Base-by-base conservation (phyloP, 176 grass and related monocot genomes). In the Zoysia pacifica region DNA sequence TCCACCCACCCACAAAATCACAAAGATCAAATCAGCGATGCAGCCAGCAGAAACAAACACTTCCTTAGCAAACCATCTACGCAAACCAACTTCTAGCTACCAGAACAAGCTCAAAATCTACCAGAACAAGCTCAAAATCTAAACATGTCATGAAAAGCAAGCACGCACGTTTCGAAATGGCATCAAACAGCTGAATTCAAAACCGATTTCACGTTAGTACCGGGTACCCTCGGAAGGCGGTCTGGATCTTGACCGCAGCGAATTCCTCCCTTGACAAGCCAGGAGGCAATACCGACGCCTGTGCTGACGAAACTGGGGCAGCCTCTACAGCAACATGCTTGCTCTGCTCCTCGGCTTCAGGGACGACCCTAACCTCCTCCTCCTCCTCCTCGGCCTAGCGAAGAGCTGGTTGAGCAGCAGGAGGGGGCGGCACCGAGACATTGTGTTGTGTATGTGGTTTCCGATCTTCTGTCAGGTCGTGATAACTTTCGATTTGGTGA, bases 171-270 rank as follows among this genome's bases (percentile, higher is more conserved):
- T 41, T 74, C 64, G 41, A 88, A 65, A 82, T 65, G 60, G 59
- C 68, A 83, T 7, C 62, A 59, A 73, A 72, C 55, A 41, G 35
- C 11, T 42, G 73, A 45, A 70, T 88, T 77, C 14, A 77, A 48
- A 65, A 70, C 4, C n/a, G 52, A 40, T 45, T 69, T 72, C 69
- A 73, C 65, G 84, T 94, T 95, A 28, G 28, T 28, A 99, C 96
- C 96, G 95, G 77, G 73, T 99, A 93, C 55, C 93, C 96, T 43
- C 96, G 84, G 74, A 99, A 95, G 70, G 96, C 86, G 9, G 96
- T 93, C 76, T 99, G 96, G 82, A 99, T 99, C 86, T 93, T 99
- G 87, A 91, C 84, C 74, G 93, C 93, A 5, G 96, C 90, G 3
- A 86, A 55, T 76, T 99, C 88, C 88, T 95, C 96, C n/a, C 65